Base-by-base conservation (phyloP, 192 early-diverging fungal species). In the Thamnidium elegans region DNA sequence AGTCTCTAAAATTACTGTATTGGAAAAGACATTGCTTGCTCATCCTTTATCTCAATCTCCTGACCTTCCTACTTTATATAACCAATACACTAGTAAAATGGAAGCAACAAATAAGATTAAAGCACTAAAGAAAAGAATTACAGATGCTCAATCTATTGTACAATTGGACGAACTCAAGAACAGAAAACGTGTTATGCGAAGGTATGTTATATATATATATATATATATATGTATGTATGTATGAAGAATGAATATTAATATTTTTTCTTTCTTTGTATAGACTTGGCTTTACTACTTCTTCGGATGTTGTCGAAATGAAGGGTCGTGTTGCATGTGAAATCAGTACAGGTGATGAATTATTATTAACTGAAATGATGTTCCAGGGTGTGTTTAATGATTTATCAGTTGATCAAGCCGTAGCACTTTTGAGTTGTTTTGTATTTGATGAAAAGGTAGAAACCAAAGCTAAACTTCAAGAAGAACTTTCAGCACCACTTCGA, bases 271-370 rank as follows among this genome's bases (percentile, higher is more conserved):
- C n/a, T n/a, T n/a, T n/a, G n/a, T 13, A 7, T 63, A 72, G 71
- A n/a, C 72, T 99, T 26, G 94, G 92, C 2, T 97, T 91, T 72
- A 93, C 88, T 0, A 88, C 87, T 7, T 76, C 75, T 0, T 76
- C 83, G 17, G 97, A 95, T 73, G 90, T 96, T 7, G 91, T 99
- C 66, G 92, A 95, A 61, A 88, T 97, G 81, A 99, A 99, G 78
- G 97, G 97, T 45, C 89, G 95, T 19, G 97, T 99, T 5, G 97
- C 97, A 3, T 99, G 97, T 68, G 95, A 99, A 78, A 92, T 99
- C 52, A 91, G 89, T 13, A 83, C 90, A 9, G 97, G 94, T 10
- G 95, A 97, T 77, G 94, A 96, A 78, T 77, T 99, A 50, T 66
- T 97, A 62, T 81, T 99, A 65, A 96, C 95, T 0, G 97, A 99